Conservation (phyloP, 2,329 filamentous ascomycete species). For the Pseudogymnoascus sp. region DNA sequence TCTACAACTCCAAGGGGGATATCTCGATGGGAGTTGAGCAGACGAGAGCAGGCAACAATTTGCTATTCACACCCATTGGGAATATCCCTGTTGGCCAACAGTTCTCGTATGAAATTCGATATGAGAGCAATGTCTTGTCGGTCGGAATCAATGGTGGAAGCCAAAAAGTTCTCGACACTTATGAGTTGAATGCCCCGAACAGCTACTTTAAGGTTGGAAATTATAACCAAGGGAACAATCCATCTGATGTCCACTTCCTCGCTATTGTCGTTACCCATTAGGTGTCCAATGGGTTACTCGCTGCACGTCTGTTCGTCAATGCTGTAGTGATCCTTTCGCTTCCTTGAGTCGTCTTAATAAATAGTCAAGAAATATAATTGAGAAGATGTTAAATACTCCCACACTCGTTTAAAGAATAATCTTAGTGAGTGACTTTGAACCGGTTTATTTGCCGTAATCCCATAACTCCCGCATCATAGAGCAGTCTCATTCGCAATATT, state of each 20-base stretch:
- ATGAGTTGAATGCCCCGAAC: constrained; percentile 23
- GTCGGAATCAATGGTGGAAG: constrained; percentile 27
- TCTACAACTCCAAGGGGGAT: constrained; percentile 28
- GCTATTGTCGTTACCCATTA: constrained; percentile 8
- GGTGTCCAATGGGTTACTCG: not conserved
- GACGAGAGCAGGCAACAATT: constrained; percentile 26
- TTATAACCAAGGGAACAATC: constrained; percentile 29
- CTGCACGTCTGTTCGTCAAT: not conserved
- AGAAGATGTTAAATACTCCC: not conserved
- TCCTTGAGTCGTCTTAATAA: not conserved
- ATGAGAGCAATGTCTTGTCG: constrained; percentile 28
- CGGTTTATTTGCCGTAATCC: not conserved
- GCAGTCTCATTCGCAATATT: not conserved
- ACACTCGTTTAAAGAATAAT: not conserved
- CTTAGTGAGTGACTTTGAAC: not conserved
- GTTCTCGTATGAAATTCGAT: constrained; percentile 33
- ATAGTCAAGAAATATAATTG: not conserved
- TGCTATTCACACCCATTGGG: constrained; percentile 27
- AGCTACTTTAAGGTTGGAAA: constrained; percentile 34
- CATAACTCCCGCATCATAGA: not conserved
- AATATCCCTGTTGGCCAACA: constrained; percentile 26
- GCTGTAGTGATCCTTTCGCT: not conserved
- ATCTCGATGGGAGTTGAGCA: constrained; percentile 33
- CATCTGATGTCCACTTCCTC: constrained; percentile 21
- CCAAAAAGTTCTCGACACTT: constrained; percentile 23